A percentile compares a stretch with the other conserved stretches of the same genome.
Conservation (phyloP, 169 alveolate genomes). For the Plasmodium gonderi region DNA sequence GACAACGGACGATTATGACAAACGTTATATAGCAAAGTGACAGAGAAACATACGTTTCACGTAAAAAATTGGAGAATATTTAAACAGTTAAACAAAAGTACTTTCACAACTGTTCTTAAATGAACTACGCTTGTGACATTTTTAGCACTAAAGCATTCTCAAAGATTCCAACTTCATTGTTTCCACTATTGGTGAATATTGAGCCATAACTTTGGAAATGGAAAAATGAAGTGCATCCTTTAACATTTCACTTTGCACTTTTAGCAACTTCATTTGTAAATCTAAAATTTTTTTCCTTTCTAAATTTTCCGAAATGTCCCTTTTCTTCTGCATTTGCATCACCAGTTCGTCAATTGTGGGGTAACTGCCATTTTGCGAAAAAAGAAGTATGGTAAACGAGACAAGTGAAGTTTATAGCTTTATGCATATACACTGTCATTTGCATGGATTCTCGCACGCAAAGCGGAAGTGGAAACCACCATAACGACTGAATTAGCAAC, state of each 20-base stretch:
- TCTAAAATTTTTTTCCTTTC: slow-evolving; percentile 78
- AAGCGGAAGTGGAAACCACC: neutral
- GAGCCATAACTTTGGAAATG: slow-evolving; percentile 80
- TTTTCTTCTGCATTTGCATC: slow-evolving; percentile 85
- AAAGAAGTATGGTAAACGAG: neutral
- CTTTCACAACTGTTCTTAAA: neutral
- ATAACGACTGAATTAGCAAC: neutral
- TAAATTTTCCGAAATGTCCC: slow-evolving; percentile 84
- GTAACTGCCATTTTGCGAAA: slow-evolving; percentile 63
- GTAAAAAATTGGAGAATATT: neutral
- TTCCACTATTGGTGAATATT: slow-evolving; percentile 73
- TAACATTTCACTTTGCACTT: slow-evolving; percentile 86
- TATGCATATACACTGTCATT: neutral
- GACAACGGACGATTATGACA: too few species aligned
- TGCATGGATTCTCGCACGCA: neutral
- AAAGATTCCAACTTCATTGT: slow-evolving; percentile 35
- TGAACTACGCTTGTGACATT: neutral
- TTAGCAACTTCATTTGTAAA: slow-evolving; percentile 81
- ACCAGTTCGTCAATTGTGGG: slow-evolving; percentile 86
- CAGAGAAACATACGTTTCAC: neutral
- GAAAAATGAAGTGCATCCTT: slow-evolving; percentile 81
- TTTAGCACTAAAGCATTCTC: slow-evolving; percentile 17
- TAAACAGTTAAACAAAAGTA: slow-evolving; percentile 2
- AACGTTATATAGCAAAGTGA: too few species aligned
- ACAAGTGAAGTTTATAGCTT: neutral